Base-by-base conservation (phyloP, 768 basidiomycete species). In the Chalciporus piperatus region DNA sequence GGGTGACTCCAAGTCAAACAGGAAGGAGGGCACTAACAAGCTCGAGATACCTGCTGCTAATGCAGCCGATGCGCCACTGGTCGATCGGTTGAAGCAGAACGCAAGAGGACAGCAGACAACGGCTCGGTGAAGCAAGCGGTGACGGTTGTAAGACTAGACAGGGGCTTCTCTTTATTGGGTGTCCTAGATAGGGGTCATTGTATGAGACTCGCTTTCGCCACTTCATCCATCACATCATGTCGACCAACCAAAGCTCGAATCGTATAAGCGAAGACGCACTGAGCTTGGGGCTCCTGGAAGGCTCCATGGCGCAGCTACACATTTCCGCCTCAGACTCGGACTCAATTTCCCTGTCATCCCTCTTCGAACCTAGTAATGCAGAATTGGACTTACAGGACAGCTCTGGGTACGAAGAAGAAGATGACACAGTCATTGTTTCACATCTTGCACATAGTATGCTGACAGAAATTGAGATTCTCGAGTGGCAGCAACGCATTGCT, bases 21-120 rank as follows among this genome's bases (percentile, higher is more conserved):
- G 76, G 57, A 83, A 79, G 55, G 85, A 87, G 47, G 77, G 71
- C n/a, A 76, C 76, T 32, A 79, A 77, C 42, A 83, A 80, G 64
- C 74, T 87, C 44, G 86, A 84, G 61, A 80, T 95, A 14, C 87
- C 86, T 1, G 88, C 92, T n/a, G 85, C 84, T 4, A 80, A 89
- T 59, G 85, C 88, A 1, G 82, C 87, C 0, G 92, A 94, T 57
- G 84, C 88, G 0, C 68, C 80, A 10, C 58, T 90, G 10, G 72
- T 83, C 12, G 85, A 89, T 57, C 76, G 78, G 50, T 66, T 84
- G 13, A 65, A 74, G 35, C 77, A 87, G 68, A 84, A 80, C 65
- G 66, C 73, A 6, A 80, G 74, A 9, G 80, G 77, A 9, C 78
- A 78, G 55, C 84, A 84, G 64, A 84, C 84, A 11, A 86, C 84